Percentiles rank a stretch among this genome's conserved stretches.
Evolutionary conservation across 345 rosid genomes (phyloP).

Genomic region (Microthlaspi erraticum): DNA sequence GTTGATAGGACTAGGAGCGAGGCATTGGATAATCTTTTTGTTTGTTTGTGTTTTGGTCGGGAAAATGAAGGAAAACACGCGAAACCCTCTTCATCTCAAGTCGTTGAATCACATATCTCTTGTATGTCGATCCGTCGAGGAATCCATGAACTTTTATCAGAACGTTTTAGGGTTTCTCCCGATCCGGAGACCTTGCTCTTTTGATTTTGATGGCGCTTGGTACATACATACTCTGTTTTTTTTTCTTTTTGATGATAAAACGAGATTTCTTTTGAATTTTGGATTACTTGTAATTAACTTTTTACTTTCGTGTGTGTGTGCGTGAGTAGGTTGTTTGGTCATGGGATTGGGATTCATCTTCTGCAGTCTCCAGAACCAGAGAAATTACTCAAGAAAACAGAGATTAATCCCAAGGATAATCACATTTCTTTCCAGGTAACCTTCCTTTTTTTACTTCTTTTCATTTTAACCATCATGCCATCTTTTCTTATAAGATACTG

Average conservation of each 20-base stretch:
- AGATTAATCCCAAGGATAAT: conserved; percentile 85
- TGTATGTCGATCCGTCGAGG: conserved; percentile 67
- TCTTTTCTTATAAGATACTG: no score
- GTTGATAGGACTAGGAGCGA: conserved; percentile 15
- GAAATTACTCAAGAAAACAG: conserved; percentile 57
- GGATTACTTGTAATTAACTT: not conserved
- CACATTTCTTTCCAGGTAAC: conserved; percentile 88
- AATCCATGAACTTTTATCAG: conserved; percentile 75
- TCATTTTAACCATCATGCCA: no score
- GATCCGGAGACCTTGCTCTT: conserved; percentile 81
- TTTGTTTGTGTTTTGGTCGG: not conserved
- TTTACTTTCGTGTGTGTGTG: not conserved
- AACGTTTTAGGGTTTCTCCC: conserved; percentile 77
- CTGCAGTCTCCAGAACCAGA: conserved; percentile 75
- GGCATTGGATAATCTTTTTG: not conserved
- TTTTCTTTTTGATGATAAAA: not conserved
- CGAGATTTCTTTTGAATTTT: not conserved
- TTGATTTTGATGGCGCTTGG: conserved; percentile 94
- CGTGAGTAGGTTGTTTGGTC: conserved; percentile 68
- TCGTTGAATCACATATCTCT: conserved; percentile 85
- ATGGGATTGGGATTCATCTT: conserved; percentile 79
- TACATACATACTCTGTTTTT: conserved; percentile 27
- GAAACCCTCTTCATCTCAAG: conserved; percentile 76
- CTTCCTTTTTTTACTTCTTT: no score
- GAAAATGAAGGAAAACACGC: conserved; percentile 51